A percentile compares a stretch with the other conserved stretches of the same genome.
These are phyloP conservation scores for Seminavis robusta DNA, from an alignment of 108 stramenopile species.

Conservation along the genomic window DNA sequence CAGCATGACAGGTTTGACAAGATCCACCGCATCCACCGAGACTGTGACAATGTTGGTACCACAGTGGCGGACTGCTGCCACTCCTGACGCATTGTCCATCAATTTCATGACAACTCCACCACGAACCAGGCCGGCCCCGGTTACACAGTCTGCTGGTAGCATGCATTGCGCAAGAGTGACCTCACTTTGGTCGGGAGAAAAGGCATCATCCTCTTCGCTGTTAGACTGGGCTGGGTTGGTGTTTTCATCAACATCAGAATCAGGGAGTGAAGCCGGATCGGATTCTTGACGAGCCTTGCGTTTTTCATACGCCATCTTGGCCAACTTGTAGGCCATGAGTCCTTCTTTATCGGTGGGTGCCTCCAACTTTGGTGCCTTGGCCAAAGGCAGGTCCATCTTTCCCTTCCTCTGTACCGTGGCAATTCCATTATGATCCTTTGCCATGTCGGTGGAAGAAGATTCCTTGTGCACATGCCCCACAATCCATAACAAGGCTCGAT, in stretches of 20 bases:
- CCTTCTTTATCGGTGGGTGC: background rate
- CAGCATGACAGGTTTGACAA: background rate
- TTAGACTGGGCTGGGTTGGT: too few species aligned
- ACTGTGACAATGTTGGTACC: too few species aligned
- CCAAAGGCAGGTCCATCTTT: background rate
- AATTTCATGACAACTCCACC: background rate
- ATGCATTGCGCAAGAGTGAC: too few species aligned
- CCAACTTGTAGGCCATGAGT: background rate
- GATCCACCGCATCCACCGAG: too few species aligned
- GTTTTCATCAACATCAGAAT: background rate
- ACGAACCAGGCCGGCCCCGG: background rate
- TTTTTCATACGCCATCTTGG: background rate
- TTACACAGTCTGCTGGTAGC: too few species aligned
- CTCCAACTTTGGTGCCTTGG: background rate
- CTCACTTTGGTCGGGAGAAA: too few species aligned
- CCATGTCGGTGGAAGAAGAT: background rate
- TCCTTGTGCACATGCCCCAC: background rate
- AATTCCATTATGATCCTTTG: background rate
- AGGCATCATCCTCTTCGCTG: too few species aligned
- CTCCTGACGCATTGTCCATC: background rate
- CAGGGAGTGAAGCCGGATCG: background rate
- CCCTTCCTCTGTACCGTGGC: background rate
- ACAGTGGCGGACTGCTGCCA: background rate
- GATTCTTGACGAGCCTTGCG: background rate
- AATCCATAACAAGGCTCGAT: background rate